Evolutionary conservation across 495 filamentous ascomycete genomes (phyloP), one percentile per base, ranked within the genome.

Genomic region (Podospora pseudocomata): DNA sequence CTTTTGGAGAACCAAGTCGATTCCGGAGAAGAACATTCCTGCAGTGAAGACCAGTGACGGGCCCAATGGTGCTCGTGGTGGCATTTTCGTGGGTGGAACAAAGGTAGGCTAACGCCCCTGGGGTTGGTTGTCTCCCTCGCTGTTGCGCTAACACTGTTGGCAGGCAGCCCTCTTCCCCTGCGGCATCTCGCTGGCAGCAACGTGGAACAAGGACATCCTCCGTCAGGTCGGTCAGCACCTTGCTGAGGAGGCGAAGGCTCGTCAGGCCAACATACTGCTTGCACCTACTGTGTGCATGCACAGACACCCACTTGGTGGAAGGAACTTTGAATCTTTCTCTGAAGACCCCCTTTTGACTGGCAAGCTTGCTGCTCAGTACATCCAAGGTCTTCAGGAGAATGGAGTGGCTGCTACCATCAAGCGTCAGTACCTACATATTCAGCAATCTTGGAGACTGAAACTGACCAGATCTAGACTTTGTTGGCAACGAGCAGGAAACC

Each of bases 301-400:
- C 71, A 86, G 92, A 16, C 89, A 89, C 20, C 92, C 92, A 2
- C 81, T 96, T 0, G 92, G 92, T 13, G 92, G 92, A 6, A 85
- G 92, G 63, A 92, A 92, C 65, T 96, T 94, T 67, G 92, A 96
- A 79, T 92, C 90, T 0, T 94, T 93, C 76, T 92, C 91, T 5
- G 92, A 95, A 75, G 92, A 95, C 70, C 92, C 92, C 13, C 81
- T 89, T 18, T 82, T 96, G 4, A 90, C 91, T 0, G 92, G 92
- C 7, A 90, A 87, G 66, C 80, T 94, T 70, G 89, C 92, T 32
- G 87, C 90, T 3, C 81, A 88, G 73, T 88, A 91, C 65, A 89
- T 90, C 73, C 87, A 86, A 67, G 91, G 91, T 13, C 80, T 95
- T 39, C 91, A 96, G 74, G 85, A 87, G 59, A 87, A 86, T 66